Percentiles rank a stretch among this genome's conserved stretches.
Conservation (phyloP, 2,329 filamentous ascomycete species). For the Apiospora aurea region DNA sequence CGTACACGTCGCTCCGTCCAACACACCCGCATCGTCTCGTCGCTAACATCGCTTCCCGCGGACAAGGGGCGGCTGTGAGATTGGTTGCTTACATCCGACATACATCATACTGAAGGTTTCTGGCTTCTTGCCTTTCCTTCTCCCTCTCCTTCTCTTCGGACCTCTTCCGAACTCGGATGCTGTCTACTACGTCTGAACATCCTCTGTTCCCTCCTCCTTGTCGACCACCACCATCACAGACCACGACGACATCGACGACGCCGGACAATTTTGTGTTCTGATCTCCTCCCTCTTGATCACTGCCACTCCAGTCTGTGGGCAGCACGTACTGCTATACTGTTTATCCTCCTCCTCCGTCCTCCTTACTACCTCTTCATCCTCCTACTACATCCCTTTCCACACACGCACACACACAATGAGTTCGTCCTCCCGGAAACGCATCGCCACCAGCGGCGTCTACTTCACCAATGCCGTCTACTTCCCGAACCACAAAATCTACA, state of each 20-base stretch:
- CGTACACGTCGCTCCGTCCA: neutral
- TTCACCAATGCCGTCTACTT: constrained; percentile 83
- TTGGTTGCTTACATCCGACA: neutral
- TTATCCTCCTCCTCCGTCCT: neutral
- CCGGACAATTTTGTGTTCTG: neutral
- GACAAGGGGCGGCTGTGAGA: neutral
- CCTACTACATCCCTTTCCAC: neutral
- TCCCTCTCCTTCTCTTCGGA: too few relatives aligned
- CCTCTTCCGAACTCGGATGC: neutral
- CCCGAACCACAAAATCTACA: constrained; percentile 79
- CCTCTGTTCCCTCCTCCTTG: neutral
- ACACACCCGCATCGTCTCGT: neutral
- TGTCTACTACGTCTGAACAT: neutral
- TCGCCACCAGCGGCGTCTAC: constrained; percentile 58
- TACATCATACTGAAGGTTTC: constrained; percentile 4
- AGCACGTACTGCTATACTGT: neutral
- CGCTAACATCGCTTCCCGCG: constrained; percentile 5
- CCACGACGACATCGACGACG: neutral
- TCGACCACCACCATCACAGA: neutral
- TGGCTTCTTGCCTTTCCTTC: neutral
- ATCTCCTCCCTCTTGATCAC: neutral
- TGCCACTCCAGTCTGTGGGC: neutral
- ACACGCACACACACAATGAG: constrained; percentile 40
- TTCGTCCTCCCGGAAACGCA: constrained; percentile 53
- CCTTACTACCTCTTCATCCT: constrained; percentile 9